Conservation (phyloP, 2,329 filamentous ascomycete species). For the Didymellaceae sp. region DNA sequence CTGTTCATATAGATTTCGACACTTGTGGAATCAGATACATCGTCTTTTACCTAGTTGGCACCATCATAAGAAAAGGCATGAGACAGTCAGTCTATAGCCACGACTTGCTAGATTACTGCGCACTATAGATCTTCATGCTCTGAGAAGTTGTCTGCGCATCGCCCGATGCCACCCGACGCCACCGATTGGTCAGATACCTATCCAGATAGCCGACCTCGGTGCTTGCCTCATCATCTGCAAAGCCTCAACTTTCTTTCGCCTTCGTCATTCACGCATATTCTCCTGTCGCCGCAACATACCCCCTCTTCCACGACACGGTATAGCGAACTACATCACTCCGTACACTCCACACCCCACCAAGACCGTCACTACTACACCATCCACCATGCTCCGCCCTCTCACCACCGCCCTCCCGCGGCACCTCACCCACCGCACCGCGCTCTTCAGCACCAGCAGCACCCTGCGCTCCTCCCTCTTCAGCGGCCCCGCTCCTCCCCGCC, state of each 20-base stretch:
- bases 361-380: not conserved
- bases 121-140: conserved; percentile 3
- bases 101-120: too few species aligned
- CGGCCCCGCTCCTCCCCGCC: conserved; percentile 78
- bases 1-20: too few species aligned
- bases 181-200: conserved; percentile 28
- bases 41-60: too few species aligned
- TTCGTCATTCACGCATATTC: not conserved
- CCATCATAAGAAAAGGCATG: too few species aligned
- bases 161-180: conserved; percentile 27
- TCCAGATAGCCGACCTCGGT: conserved; percentile 9
- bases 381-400: conserved; percentile 28
- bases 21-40: too few species aligned
- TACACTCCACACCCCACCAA: not conserved
- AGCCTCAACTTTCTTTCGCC: conserved; percentile 1
- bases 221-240: conserved; percentile 9
- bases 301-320: not conserved
- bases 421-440: conserved; percentile 29
- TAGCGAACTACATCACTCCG: not conserved
- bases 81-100: too few species aligned
- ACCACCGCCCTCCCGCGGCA: conserved; percentile 31
- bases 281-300: not conserved
- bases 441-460: conserved; percentile 21
- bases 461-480: conserved; percentile 31
- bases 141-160: not conserved